Percentiles rank a stretch among this genome's conserved stretches.
Evolutionary conservation across 139 green algal species (phyloP).

Genomic region (Coelastrella sp.): DNA sequence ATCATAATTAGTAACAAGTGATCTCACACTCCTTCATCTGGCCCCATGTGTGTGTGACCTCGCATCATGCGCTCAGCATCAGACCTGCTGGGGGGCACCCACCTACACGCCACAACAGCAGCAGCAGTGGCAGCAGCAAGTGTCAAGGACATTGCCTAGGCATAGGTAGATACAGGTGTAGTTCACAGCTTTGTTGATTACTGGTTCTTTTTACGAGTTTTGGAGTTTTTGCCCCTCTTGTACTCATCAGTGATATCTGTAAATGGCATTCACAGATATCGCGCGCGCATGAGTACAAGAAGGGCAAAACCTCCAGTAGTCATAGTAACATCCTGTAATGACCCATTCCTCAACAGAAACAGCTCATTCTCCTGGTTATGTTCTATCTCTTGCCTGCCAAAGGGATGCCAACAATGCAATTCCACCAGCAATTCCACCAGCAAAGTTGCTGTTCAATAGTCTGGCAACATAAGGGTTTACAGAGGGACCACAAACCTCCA

Average conservation of each 20-base stretch:
- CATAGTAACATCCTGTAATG: not conserved
- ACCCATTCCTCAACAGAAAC: not conserved
- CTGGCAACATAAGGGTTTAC: not conserved
- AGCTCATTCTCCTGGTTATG: not conserved
- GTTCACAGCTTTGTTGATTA: not conserved
- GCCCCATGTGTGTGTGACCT: not conserved
- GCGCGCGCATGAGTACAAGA: not conserved
- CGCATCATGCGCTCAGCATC: constrained; percentile 27
- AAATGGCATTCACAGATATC: no score
- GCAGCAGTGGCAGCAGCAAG: not conserved
- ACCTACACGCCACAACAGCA: not conserved
- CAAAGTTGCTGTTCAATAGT: not conserved
- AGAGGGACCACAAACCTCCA: not conserved
- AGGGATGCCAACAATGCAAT: not conserved
- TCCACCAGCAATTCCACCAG: not conserved
- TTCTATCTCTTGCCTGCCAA: not conserved
- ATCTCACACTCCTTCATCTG: constrained; percentile 33
- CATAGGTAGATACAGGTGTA: not conserved
- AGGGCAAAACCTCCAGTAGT: not conserved
- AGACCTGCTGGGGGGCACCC: not conserved
- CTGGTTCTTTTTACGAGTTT: no score
- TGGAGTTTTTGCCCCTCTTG: no score
- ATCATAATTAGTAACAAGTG: no score
- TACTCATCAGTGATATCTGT: no score
- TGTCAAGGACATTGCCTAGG: not conserved